Evolutionary conservation across 805 yeast species (phyloP), one percentile per base, ranked within the genome.

Genomic region (Tetrapisispora phaffii): DNA sequence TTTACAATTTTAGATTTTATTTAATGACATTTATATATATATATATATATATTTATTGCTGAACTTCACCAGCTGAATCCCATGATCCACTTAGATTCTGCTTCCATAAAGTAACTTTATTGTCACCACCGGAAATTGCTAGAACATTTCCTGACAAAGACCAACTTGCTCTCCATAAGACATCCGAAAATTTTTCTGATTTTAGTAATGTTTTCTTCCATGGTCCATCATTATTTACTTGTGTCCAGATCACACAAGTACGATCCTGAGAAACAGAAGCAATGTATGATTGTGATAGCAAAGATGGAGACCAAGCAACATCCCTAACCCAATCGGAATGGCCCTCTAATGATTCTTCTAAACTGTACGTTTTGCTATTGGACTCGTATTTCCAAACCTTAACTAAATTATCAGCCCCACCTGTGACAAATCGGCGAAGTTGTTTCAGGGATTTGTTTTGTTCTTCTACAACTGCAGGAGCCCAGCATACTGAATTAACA

Each of bases 321-420:
- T 93, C 99, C 66, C 98, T 81, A 29, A 93, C 97, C 99, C 99
- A 93, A 66, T 93, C 98, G 16, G 85, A 73, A 66, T 93, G 98
- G 34, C 97, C 98, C 51, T 80, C 81, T 44, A 93, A 74, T 23
- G 78, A 75, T 36, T 80, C 81, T 64, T 90, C 96, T 56, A 81
- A 74, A 22, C 73, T 73, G 62, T 85, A 87, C 23, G 75, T 75
- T 53, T 73, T 75, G 7, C 74, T 66, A 10, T 76, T 67, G 16
- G 67, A 51, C 10, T 82, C 82, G 55, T 68, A 80, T 56, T 73
- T 76, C 98, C 98, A 93, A 57, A 93, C 79, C 63, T 87, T 89
- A 46, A 89, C 95, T 55, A 87, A 73, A 59, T 90, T 89, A 65
- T 93, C 98, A 50, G 94, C 86, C 40, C 98, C 98, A 56, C 96